Evolutionary conservation across 108 stramenopile species (phyloP).

Genomic region (Stephanodiscus minutulus): DNA sequence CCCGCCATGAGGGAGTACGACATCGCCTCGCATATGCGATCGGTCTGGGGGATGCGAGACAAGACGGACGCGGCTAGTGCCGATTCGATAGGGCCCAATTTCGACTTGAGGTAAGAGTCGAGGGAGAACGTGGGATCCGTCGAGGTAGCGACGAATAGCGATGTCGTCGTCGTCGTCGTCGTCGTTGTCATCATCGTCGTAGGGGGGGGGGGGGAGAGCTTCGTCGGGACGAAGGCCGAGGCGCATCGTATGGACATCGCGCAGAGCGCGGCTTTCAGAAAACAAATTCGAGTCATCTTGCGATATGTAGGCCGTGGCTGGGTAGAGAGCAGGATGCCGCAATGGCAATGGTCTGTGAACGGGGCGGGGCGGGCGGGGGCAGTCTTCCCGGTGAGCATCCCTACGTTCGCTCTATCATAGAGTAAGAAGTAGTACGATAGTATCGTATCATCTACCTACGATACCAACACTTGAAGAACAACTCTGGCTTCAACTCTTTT

Average conservation of each 20-base stretch:
- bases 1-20: constrained; percentile 94
- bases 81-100: constrained; percentile 79
- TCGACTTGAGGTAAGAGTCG: constrained; percentile 81
- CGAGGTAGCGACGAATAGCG: constrained; percentile 24
- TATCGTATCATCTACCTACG: too few species aligned
- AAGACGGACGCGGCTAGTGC: constrained; percentile 79
- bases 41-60: constrained; percentile 66
- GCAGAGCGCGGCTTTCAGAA: constrained; percentile 4
- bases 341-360: too few species aligned
- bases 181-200: neutral
- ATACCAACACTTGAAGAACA: too few species aligned
- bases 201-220: constrained; percentile 1
- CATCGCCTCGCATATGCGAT: constrained; percentile 93
- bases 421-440: too few species aligned
- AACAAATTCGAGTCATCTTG: neutral
- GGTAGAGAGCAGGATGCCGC: too few species aligned
- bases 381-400: too few species aligned
- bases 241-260: constrained; percentile 12
- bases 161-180: constrained; percentile 5
- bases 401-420: too few species aligned
- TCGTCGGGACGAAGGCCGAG: constrained; percentile 25
- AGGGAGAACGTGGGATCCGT: constrained; percentile 54
- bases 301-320: neutral
- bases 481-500: too few species aligned
- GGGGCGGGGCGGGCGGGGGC: too few species aligned